Evolutionary conservation across 1,139 yeast genomes (phyloP).

Genomic region (Pichia sp.): DNA sequence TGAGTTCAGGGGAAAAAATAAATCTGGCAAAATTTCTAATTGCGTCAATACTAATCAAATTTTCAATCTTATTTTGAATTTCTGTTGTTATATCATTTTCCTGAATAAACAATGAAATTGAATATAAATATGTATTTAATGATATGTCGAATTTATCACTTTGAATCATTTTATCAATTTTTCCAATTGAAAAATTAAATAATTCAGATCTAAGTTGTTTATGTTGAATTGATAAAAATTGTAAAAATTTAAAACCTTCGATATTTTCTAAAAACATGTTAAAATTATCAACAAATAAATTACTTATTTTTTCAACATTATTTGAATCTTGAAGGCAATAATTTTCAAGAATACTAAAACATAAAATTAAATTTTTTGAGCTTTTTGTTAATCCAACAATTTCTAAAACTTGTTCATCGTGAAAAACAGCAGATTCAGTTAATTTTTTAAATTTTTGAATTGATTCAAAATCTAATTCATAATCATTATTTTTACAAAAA

Average conservation of each 20-base stretch:
- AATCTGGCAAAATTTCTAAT: slow-evolving; percentile 24
- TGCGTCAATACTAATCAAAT: slow-evolving; percentile 7
- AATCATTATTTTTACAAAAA: neutral
- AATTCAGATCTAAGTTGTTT: slow-evolving; percentile 1
- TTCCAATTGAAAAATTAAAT: slow-evolving; percentile 6
- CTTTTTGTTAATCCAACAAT: slow-evolving; percentile 1
- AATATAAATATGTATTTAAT: slow-evolving; percentile 11
- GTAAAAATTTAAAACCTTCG: slow-evolving; percentile 17
- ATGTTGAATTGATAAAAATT: slow-evolving; percentile 7
- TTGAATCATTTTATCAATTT: slow-evolving; percentile 8
- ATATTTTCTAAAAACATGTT: neutral
- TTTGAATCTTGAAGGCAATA: neutral
- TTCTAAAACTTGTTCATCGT: slow-evolving; percentile 1
- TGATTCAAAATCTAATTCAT: neutral
- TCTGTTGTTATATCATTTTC: neutral
- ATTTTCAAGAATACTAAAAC: slow-evolving; percentile 3
- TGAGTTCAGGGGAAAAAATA: slow-evolving; percentile 26
- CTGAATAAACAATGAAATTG: slow-evolving; percentile 1
- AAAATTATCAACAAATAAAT: neutral
- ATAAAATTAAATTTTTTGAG: neutral
- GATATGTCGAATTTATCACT: neutral
- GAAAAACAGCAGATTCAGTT: neutral
- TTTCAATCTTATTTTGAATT: neutral
- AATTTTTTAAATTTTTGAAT: slow-evolving; percentile 1
- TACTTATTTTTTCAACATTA: neutral